Conservation (phyloP, 495 filamentous ascomycete genomes). For the Aspergillus sparsus region DNA sequence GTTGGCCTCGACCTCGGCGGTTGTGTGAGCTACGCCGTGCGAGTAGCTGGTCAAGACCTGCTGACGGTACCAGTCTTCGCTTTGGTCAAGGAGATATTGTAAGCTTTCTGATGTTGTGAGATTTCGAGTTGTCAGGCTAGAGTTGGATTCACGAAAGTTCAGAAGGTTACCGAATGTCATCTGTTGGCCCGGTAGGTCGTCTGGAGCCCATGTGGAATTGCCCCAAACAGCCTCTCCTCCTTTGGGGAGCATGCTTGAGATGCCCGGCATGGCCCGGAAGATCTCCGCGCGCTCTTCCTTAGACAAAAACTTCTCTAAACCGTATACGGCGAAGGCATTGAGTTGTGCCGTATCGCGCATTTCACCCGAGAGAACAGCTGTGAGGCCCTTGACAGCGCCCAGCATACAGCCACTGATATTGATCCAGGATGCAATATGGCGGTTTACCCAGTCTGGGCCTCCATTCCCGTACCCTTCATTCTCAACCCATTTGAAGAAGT, state of each 20-base stretch:
- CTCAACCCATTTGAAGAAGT: constrained; percentile 98
- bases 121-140: constrained; percentile 64
- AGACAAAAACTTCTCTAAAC: constrained; percentile 91
- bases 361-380: constrained; percentile 90
- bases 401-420: constrained; percentile 99
- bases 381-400: constrained; percentile 87
- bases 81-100: constrained; percentile 71
- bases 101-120: constrained; percentile 78
- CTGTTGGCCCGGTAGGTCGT: constrained; percentile 73
- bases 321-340: constrained; percentile 97
- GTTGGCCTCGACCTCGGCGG: constrained; percentile 80
- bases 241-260: constrained; percentile 95
- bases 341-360: constrained; percentile 98
- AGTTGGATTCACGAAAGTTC: constrained; percentile 76
- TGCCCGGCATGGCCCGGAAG: constrained; percentile 94
- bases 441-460: constrained; percentile 86
- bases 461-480: constrained; percentile 74
- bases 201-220: constrained; percentile 83
- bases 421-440: constrained; percentile 89
- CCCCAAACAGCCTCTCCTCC: constrained; percentile 95
- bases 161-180: constrained; percentile 78
- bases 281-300: constrained; percentile 89
- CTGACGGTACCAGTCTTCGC: constrained; percentile 82
- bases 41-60: constrained; percentile 76
- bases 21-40: constrained; percentile 82